Percentiles rank a stretch among this genome's conserved stretches.
Conservation (phyloP, 1,284 basidiomycete genomes). For the Puccinia triticina region DNA sequence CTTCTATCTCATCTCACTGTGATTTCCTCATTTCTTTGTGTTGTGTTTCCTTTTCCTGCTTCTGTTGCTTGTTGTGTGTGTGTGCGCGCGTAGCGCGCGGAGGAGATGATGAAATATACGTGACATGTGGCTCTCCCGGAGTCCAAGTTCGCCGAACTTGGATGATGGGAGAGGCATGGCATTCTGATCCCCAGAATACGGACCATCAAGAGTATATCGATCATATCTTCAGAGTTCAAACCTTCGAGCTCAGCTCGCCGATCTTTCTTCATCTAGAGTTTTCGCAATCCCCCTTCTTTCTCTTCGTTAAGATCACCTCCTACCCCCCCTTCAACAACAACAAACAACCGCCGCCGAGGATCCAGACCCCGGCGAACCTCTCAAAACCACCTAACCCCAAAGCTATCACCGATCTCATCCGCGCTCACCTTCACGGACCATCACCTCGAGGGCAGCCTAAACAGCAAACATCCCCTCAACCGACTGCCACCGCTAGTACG, state of each 20-base stretch:
- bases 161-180: conserved; percentile 5
- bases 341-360: conserved; percentile 4
- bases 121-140: not conserved
- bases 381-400: not conserved
- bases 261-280: not conserved
- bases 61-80: not conserved
- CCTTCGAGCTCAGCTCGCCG: not conserved
- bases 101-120: conserved; percentile 4
- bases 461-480: conserved; percentile 3
- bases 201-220: too few species aligned
- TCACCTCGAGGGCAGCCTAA: not conserved
- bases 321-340: not conserved
- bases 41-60: too few species aligned
- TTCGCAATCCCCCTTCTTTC: not conserved
- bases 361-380: not conserved
- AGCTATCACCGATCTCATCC: not conserved
- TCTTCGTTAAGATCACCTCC: not conserved
- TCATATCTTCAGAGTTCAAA: too few species aligned
- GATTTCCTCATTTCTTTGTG: too few species aligned
- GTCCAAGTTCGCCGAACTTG: not conserved
- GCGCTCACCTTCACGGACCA: not conserved
- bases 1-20: too few species aligned
- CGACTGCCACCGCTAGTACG: conserved; percentile 5
- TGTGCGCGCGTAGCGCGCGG: conserved; percentile 3
- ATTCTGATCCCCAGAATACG: not conserved